A percentile compares a stretch with the other conserved stretches of the same genome.
These are phyloP conservation scores for Xylaria scruposa DNA, from an alignment of 495 filamentous ascomycete species.

Conservation along the genomic window DNA sequence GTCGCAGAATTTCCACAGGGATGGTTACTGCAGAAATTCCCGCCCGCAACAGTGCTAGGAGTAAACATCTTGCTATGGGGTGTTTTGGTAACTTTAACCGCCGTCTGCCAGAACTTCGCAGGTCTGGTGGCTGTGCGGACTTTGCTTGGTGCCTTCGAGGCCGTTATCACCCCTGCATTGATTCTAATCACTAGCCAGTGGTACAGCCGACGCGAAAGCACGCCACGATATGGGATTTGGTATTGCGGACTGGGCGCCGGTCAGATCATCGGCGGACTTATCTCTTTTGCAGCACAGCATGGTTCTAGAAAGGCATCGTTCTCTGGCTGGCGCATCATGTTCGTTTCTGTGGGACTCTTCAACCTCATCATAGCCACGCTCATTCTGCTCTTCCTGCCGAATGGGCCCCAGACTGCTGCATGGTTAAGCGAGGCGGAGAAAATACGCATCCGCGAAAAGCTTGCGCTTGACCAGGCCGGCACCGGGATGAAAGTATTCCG, in stretches of 20 bases:
- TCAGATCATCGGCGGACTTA: conserved; percentile 67
- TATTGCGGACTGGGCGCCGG: conserved; percentile 66
- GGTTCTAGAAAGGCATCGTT: conserved; percentile 49
- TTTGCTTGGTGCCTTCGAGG: conserved; percentile 68
- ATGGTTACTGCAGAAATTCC: conserved; percentile 52
- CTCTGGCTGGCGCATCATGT: conserved; percentile 69
- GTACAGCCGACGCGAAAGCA: conserved; percentile 69
- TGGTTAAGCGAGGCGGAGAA: conserved; percentile 61
- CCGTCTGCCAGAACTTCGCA: conserved; percentile 51
- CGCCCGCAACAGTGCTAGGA: conserved; percentile 52
- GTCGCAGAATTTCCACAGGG: conserved; percentile 63
- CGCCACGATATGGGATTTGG: conserved; percentile 69
- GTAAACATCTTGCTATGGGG: conserved; percentile 55
- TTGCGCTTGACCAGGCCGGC: conserved; percentile 50
- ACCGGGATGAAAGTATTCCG: conserved; percentile 56
- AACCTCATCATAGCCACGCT: conserved; percentile 57
- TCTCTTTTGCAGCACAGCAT: conserved; percentile 69
- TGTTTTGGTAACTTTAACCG: conserved; percentile 57
- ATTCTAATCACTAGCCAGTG: conserved; percentile 61
- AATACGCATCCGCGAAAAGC: conserved; percentile 30
- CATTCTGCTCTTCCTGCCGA: conserved; percentile 57
- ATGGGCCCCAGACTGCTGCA: conserved; percentile 58
- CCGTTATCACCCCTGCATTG: conserved; percentile 65
- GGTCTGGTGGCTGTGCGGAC: conserved; percentile 47
- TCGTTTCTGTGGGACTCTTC: conserved; percentile 58